Base-by-base conservation (phyloP, 2,329 filamentous ascomycete species). In the Fusarium phyllophilum region DNA sequence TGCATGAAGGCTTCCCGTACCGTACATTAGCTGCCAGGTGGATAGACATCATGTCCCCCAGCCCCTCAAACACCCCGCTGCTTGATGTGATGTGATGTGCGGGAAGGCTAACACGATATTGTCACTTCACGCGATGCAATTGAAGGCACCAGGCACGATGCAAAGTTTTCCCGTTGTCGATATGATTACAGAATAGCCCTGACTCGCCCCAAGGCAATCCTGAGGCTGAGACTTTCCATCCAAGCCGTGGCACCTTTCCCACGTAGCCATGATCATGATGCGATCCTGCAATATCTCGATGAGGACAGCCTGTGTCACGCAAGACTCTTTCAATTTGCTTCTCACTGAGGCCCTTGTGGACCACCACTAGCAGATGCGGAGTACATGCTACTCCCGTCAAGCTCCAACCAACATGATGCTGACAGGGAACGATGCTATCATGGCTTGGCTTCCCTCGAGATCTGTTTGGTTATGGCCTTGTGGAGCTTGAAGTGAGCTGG, bases 21-120 rank as follows among this genome's bases (percentile, higher is more conserved):
- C 65, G 59, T 77, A 74, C 76, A 78, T 78, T 78, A 77, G 73
- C 65, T 72, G 77, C 69, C 66, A 73, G 74, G 73, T 78, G 77
- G 74, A 70, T 76, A 70, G 55, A 73, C 64, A 77, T 73, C 56
- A 70, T 63, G 69, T 68, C 57, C 62, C 65, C 68, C 64, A 68
- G 66, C 62, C 66, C 68, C 70, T 75, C 68, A 69, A 62, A 74
- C 67, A 65, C 74, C 75, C 63, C 71, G 66, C 74, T 77, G 75
- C 76, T 63, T 78, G 78, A 70, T 75, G 72, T 68, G 78, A 70
- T 75, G 72, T 68, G 70, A 70, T 75, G 73, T 70, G 72, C 79
- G 79, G 79, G 79, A 80, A 79, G 78, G 49, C 78, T 80, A 79
- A 80, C 66, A 68, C 64, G 60, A 72, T 62, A 68, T 60, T 70